Evolutionary conservation across 257 asterid species (phyloP), one percentile per base, ranked within the genome.

Genomic region (Nicotiana benthamiana): DNA sequence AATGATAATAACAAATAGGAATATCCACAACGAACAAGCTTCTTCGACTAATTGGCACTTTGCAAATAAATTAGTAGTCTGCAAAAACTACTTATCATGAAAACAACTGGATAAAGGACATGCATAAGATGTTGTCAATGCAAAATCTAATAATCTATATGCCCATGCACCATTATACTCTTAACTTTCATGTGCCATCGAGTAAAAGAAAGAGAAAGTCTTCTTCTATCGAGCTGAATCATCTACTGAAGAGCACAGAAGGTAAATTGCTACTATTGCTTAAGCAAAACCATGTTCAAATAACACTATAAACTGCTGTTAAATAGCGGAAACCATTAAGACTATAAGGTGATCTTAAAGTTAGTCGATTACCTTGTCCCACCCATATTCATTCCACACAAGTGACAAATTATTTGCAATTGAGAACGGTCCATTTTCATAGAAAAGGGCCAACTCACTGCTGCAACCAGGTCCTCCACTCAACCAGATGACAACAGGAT

Each of bases 401-500:
- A 95, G 99, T 59, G 99, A 90, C 83, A 93, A 78, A 61, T 95
- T 90, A 56, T 89, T 83, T 46, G 97, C 88, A 82, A 95, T 88
- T 28, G 81, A 67, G 87, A 92, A 95, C 74, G 99, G 99, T 18
- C 99, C 99, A 87, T 95, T 95, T 86, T 95, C 99, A 75, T 92
- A 93, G 89, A 95, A 95, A 76, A 93, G 97, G 61, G 97, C 99
- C 93, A 92, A 87, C 88, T 95, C 99, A 82, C 99, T 93, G 88
- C 98, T 90, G 87, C 99, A 95, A 72, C 99, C 99, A 77, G 99
- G 99, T 22, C 99, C 99, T 76, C 98, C 98, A 77, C 98, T 95
- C 89, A 95, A 85, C 99, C 99, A 95, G 88, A 95, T 95, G 67
- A 93, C 97, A 80, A 95, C 97, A 76, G 98, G 99, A 79, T 90